Percentiles rank a stretch among this genome's conserved stretches.
Evolutionary conservation across 768 basidiomycete genomes (phyloP).

Genomic region (Leccinum disarticulatum): DNA sequence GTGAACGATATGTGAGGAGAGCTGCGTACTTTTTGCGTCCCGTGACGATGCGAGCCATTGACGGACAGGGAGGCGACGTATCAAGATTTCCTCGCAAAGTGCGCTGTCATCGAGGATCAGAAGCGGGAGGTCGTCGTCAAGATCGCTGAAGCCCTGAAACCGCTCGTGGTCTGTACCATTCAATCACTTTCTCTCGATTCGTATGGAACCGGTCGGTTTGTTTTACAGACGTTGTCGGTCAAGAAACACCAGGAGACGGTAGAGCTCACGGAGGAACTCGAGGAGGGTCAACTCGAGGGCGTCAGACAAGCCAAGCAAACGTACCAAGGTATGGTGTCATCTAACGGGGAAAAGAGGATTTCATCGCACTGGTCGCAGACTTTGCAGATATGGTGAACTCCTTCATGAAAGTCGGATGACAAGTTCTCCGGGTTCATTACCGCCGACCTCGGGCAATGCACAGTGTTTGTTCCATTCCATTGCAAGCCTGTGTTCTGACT

Average conservation of each 20-base stretch:
- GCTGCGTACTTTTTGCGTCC: constrained; percentile 8
- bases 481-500: neutral
- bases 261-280: constrained; percentile 20
- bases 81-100: constrained; percentile 26
- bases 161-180: constrained; percentile 24
- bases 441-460: neutral
- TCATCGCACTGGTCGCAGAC: constrained; percentile 9
- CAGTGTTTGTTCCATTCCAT: neutral
- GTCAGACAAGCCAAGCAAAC: constrained; percentile 21
- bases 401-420: constrained; percentile 20
- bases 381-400: constrained; percentile 18
- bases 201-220: neutral
- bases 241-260: constrained; percentile 29
- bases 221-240: constrained; percentile 25
- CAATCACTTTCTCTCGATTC: neutral
- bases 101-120: constrained; percentile 28
- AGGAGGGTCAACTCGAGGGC: constrained; percentile 25
- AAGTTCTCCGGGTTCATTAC: neutral
- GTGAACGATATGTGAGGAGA: constrained; percentile 26
- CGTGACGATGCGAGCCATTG: neutral
- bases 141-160: constrained; percentile 23
- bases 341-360: too few species aligned
- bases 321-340: constrained; percentile 19
- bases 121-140: constrained; percentile 27
- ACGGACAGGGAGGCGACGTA: constrained; percentile 24